Evolutionary conservation across 78 protist species (phyloP).

Genomic region (Polysphondylium violaceum): DNA sequence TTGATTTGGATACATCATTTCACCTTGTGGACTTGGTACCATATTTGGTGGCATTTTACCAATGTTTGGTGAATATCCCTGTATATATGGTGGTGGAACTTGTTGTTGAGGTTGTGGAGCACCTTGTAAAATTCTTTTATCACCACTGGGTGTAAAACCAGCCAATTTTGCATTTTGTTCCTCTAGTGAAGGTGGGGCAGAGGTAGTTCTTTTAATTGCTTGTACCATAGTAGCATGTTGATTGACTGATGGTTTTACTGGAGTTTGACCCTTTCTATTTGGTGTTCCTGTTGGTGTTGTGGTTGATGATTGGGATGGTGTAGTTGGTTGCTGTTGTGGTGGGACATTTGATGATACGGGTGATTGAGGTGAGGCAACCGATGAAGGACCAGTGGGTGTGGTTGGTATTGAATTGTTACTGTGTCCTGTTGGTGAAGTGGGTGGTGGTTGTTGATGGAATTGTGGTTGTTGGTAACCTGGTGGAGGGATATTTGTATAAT

Average conservation of each 20-base stretch:
- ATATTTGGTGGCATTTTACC: neutral
- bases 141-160: slow-evolving; percentile 5
- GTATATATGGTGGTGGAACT: too few species aligned
- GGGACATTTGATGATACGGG: neutral
- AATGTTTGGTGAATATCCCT: neutral
- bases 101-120: neutral
- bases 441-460: neutral
- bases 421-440: too few species aligned
- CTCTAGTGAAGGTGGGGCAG: slow-evolving; percentile 46
- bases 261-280: slow-evolving; percentile 22
- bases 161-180: slow-evolving; percentile 7
- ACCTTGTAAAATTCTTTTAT: neutral
- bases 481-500: neutral
- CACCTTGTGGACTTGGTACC: neutral
- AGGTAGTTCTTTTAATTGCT: slow-evolving; percentile 49
- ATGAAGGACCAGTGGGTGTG: neutral
- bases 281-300: slow-evolving; percentile 17
- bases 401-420: neutral
- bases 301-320: neutral
- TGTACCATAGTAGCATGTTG: neutral
- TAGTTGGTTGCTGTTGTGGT: slow-evolving; percentile 1
- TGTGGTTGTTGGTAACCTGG: slow-evolving; percentile 16
- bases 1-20: neutral
- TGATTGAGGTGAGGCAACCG: neutral
- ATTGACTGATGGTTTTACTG: slow-evolving; percentile 2